phyloP scores from a whole-genome alignment of 345 rosid species.

The Eutrema yunnanense region DNA sequence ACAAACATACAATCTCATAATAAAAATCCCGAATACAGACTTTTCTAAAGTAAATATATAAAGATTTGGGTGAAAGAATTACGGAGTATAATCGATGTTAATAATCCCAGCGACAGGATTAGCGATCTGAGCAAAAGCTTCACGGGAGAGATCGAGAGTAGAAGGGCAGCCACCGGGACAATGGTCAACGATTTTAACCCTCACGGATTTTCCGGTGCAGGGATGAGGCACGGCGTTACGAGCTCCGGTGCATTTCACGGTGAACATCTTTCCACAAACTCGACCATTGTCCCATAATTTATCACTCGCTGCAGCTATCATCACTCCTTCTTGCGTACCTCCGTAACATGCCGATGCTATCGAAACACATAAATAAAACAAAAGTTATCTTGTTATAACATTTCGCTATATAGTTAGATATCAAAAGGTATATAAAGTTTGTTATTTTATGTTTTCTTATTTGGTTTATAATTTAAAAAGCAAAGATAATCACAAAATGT shows the following conservation, averaged over 20 bases:
- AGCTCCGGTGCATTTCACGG: slow-evolving; percentile 33
- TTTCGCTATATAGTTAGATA: not conserved
- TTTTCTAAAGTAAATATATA: not conserved
- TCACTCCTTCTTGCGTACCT: slow-evolving; percentile 13
- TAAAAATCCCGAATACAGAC: not conserved
- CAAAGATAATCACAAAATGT: not conserved
- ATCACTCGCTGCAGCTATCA: slow-evolving; percentile 52
- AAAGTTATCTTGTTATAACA: not conserved
- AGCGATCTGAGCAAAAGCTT: slow-evolving; percentile 46
- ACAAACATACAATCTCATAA: not conserved
- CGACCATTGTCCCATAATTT: slow-evolving; percentile 37
- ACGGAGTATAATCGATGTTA: slow-evolving; percentile 24
- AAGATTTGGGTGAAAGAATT: not conserved
- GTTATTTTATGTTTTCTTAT: not conserved
- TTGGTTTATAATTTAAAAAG: not conserved
- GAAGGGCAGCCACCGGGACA: slow-evolving; percentile 33
- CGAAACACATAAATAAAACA: not conserved
- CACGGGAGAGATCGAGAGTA: slow-evolving; percentile 37
- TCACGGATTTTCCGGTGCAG: slow-evolving; percentile 34
- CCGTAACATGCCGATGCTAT: slow-evolving; percentile 43
- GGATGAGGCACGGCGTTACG: slow-evolving; percentile 36
- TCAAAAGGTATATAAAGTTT: not conserved
- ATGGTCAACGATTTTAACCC: slow-evolving; percentile 39
- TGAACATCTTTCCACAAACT: slow-evolving; percentile 40
- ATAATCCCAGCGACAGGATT: slow-evolving; percentile 39